Evolutionary conservation across 2,329 filamentous ascomycete genomes (phyloP), one percentile per base, ranked within the genome.

Genomic region (Plenodomus tracheiphilus): DNA sequence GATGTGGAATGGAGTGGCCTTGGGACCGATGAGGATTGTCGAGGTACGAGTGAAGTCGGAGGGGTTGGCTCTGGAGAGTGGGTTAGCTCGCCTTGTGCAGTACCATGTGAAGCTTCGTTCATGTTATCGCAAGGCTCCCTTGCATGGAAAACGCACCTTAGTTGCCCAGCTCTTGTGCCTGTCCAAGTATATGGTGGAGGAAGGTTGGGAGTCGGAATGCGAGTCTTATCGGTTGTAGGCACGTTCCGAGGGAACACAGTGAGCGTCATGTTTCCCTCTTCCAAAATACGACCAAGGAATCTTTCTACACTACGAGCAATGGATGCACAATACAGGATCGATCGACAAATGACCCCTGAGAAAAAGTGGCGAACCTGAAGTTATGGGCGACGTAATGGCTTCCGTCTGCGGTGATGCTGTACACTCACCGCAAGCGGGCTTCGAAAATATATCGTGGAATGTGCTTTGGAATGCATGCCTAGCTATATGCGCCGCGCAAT

Each of bases 1-100:
- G 11, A 81, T 65, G 43, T 72, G 65, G 58, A 77, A 81, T 15
- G 63, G 70, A 4, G 68, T 73, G 17, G 61, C 54, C 10, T 69
- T 63, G 34, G 71, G 65, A 20, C 77, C 77, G 22, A 80, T 66
- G 39, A 71, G 59, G 37, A 74, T 57, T 21, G 58, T 65, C 6
- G 64, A 57, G 35, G 69, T 72, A 17, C 68, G 71, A 6, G 73
- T 72, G 50, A 77, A 69, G 46, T 70, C 69, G 37, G 71, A 66
- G 53, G 77, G 71, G 39, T 71, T 71, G 17, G 72, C 65, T 54
- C 57, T 79, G 61, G 17, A 39, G 28, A 32, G 28, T 10, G 28
- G 8, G 28, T 32, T 32, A 32, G 13, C 15, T 32, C 15, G 28
- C 28, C 11, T 11, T 19, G 1, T 20, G 37, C 18, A 13, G 45